A percentile compares a stretch with the other conserved stretches of the same genome.
phyloP scores from a whole-genome alignment of 306 rosid species.

The Quercus wislizeni region DNA sequence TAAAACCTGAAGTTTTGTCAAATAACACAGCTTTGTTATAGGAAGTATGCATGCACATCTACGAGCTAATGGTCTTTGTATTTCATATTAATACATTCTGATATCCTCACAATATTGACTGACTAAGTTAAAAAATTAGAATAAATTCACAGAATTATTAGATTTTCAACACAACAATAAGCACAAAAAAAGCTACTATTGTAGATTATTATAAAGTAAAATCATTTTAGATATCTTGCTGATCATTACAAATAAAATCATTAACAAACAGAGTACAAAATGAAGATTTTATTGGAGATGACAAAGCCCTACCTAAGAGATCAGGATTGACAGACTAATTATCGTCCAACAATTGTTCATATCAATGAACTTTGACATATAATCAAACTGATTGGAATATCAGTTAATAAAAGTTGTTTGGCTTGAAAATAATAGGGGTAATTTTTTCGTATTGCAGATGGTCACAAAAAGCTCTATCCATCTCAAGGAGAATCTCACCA shows the following conservation, averaged over 20 bases:
- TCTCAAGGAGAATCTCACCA: no score
- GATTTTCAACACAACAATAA: background rate
- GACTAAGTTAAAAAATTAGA: background rate
- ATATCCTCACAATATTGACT: background rate
- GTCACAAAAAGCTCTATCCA: no score
- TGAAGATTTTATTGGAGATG: no score
- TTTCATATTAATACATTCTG: background rate
- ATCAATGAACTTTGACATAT: no score
- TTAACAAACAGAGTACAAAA: background rate
- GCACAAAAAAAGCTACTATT: background rate
- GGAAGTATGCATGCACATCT: background rate
- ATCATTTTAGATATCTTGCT: background rate
- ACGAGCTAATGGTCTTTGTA: background rate
- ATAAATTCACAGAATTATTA: background rate
- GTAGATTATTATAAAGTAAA: background rate
- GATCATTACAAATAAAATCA: background rate
- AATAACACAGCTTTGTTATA: background rate
- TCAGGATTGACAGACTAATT: no score
- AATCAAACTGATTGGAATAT: no score
- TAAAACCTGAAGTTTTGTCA: background rate
- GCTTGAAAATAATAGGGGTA: no score
- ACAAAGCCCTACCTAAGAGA: no score
- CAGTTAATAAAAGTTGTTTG: no score
- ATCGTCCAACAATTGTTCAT: no score
- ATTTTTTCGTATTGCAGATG: no score